These are phyloP conservation scores for Isochrysis galbana DNA, from an alignment of 78 protist species.

Conservation along the genomic window DNA sequence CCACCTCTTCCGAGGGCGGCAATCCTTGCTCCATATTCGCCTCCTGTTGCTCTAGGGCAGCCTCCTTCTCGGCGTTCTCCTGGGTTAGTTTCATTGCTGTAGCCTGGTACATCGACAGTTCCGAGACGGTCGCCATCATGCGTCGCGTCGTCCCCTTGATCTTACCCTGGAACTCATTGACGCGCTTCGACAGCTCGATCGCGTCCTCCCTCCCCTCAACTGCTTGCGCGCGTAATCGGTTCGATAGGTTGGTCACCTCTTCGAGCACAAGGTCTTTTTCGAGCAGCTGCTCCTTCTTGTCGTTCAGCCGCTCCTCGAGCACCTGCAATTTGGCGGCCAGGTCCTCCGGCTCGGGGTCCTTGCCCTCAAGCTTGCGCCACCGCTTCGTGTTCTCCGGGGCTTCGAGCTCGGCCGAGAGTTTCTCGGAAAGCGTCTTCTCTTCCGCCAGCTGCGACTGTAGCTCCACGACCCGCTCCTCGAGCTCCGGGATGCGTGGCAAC, in stretches of 20 bases:
- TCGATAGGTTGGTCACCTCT: conserved; percentile 55
- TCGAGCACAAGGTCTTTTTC: conserved; percentile 77
- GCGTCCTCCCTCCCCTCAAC: conserved; percentile 47
- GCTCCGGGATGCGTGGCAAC: conserved; percentile 1
- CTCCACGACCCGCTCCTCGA: conserved; percentile 16
- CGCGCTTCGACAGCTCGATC: conserved; percentile 62
- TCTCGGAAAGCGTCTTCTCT: conserved; percentile 25
- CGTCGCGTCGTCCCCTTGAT: conserved; percentile 53
- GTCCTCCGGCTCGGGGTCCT: conserved; percentile 42
- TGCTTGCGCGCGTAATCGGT: conserved; percentile 50
- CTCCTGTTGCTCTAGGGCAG: not conserved
- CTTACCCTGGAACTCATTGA: conserved; percentile 50
- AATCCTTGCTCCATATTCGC: not conserved
- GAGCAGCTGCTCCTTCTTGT: conserved; percentile 69
- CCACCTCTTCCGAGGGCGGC: conserved; percentile 66
- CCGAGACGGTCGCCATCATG: conserved; percentile 77
- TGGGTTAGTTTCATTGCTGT: conserved; percentile 57
- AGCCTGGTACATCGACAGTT: conserved; percentile 76
- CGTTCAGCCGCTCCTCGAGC: conserved; percentile 63
- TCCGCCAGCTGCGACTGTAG: conserved; percentile 8
- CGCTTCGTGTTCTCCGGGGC: conserved; percentile 31
- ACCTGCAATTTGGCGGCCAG: conserved; percentile 40
- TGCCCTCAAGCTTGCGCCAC: conserved; percentile 41
- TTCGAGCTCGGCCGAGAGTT: conserved; percentile 27
- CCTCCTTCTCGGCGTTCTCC: not conserved